Evolutionary conservation across 345 rosid genomes (phyloP).

Genomic region (Mangifera indica): DNA sequence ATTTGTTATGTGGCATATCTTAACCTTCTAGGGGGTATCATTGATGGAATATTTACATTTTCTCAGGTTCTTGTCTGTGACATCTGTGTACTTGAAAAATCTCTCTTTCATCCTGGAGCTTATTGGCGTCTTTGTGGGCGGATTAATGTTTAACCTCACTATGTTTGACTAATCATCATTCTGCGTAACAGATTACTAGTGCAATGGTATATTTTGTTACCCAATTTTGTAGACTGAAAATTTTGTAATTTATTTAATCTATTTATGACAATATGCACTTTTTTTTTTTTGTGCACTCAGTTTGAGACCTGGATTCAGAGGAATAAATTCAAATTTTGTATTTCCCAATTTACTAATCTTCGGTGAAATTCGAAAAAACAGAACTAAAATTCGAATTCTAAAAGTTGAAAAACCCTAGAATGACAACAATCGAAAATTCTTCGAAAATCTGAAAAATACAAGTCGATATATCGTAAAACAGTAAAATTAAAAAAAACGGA

Average conservation of each 20-base stretch:
- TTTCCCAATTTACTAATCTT: background rate
- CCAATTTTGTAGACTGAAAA: conserved; percentile 25
- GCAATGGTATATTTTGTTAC: background rate
- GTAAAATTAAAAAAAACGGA: too few relatives aligned
- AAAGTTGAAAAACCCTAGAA: too few relatives aligned
- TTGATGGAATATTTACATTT: conserved; percentile 17
- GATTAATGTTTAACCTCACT: conserved; percentile 39
- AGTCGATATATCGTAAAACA: too few relatives aligned
- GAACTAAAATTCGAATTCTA: too few relatives aligned
- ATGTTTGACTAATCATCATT: background rate
- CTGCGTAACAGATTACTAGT: conserved; percentile 7
- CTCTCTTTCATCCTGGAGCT: conserved; percentile 81
- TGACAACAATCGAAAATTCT: too few relatives aligned
- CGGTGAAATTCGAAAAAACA: too few relatives aligned
- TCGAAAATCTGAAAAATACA: too few relatives aligned
- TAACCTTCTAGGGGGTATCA: background rate
- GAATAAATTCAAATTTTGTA: background rate
- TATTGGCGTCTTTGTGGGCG: conserved; percentile 92
- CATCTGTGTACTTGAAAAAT: conserved; percentile 95
- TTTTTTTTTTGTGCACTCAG: background rate
- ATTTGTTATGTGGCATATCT: background rate
- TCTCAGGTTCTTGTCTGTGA: conserved; percentile 75
- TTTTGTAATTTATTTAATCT: conserved; percentile 13
- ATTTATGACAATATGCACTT: background rate
- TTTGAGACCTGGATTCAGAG: background rate